Base-by-base conservation (phyloP, 1,139 yeast genomes). In the Yamadazyma kanchanaburiensis region DNA sequence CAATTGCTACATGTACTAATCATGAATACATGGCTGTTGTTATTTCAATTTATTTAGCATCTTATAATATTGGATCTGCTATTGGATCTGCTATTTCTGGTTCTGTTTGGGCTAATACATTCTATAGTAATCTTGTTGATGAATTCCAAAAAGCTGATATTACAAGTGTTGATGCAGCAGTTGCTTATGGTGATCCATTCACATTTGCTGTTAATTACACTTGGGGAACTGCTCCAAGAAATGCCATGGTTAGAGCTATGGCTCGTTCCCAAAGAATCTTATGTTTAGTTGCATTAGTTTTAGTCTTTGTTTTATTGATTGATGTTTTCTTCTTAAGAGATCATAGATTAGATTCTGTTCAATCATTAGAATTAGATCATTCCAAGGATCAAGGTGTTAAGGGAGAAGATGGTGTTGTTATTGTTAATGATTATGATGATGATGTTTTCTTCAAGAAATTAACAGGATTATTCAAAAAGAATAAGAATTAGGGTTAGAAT, bases 21-120 rank as follows among this genome's bases (percentile, higher is more conserved):
- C 84, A 77, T 50, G 80, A 77, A 48, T 62, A 75, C 52, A 73
- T 78, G 77, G 81, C 83, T n/a, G 62, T 73, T 26, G 73, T 77
- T 21, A 65, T 79, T 24, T 73, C 84, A 1, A 51, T 79, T 32
- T 70, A 69, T 44, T 67, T 73, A 43, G 67, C 83, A 2, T 47
- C 70, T 21, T 77, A 74, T 52, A 70, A 77, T 45, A 62, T 80
- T 34, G 86, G 86, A 15, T 54, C 73, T n/a, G 82, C 82, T 43
- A 41, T 72, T 29, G 79, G 79, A 19, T 49, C 66, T 12, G 48
- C 74, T 24, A 62, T 80, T 19, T 69, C 81, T 12, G 86, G 85
- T 46, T 82, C 84, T 13, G 62, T 80, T 24, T 80, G 85, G 85
- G 74, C 81, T 20, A 49, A 51, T 22, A 44, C 42, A 11, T 40